Evolutionary conservation across 768 basidiomycete species (phyloP), one percentile per base, ranked within the genome.

Genomic region (Lactifluus hygrophoroides): DNA sequence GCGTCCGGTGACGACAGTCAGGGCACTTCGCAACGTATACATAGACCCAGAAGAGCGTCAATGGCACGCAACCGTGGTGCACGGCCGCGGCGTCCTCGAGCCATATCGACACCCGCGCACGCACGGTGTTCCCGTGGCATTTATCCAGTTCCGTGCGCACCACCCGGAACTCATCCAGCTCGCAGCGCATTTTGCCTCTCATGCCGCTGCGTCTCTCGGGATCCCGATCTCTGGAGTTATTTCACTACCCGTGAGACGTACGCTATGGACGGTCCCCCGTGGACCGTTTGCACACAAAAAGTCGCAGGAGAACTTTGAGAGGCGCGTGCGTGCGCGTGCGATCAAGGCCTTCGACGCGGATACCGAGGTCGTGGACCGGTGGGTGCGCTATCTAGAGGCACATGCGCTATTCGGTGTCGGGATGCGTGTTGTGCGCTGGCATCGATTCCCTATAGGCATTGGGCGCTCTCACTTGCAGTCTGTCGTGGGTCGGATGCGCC

Each of bases 251-350:
- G 90, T 80, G 2, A 76, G 85, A 63, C 86, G 89, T 45, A 76
- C 79, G 5, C 74, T 96, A 10, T 91, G 90, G 85, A 96, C 95
- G 0, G 94, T 96, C 17, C 77, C 80, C 9, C 81, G 86, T 35
- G 80, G 83, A 3, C 94, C 95, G 10, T 98, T 98, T 68, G 85
- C 82, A 5, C 87, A 94, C 71, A 98, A 98, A 69, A 96, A 95
- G 72, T 75, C 80, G 17, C 94, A 97, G 72, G 94, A 98, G 75
- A 98, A 97, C 72, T 98, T 95, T 69, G 87, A 93, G 69, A 76
- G 90, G 27, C 80, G 76, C 66, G 84, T 86, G 53, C 88, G 94
- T 68, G 90, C 88, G 67, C 81, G 94, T 11, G 80, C 80, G 38
- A 83, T 98, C 73, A 94, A 93, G 71, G 89, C 93, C 0, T 98